Base-by-base conservation (phyloP, 225 moss, liverwort and hornwort species). In the Polytrichum formosum region DNA sequence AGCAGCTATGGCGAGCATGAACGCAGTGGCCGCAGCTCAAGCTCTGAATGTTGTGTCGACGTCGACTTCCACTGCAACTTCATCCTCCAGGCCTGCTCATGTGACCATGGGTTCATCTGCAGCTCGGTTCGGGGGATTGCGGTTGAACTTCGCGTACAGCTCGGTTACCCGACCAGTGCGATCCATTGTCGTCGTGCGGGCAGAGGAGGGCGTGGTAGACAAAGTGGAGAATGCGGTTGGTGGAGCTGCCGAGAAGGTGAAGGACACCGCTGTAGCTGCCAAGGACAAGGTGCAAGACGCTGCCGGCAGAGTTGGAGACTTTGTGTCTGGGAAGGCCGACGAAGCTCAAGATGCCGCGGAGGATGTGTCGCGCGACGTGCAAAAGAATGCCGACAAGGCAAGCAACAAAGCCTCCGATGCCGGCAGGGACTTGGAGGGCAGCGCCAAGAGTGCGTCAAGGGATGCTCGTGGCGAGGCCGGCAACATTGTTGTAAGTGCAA, bases 1-100 rank as follows among this genome's bases (percentile, higher is more conserved):
- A 64, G 75, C 83, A 23, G 29, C 78, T 55, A 77, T 80, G 83
- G 76, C 79, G 6, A 83, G 65, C 76, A 2, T 74, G 71, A 79
- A 67, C 2, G 71, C 71, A 4, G 23, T 28, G 1, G 26, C 26
- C 26, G 79, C 73, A 26, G 74, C 70, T 54, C 74, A 74, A 63
- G 54, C 75, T 0, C 7, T 82, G 67, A 75, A 58, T 18, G 65
- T 18, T 0, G 75, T 61, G 37, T 67, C 28, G 4, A n/a, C 26
- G 4, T 63, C 28, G 1, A 63, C 18, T 22, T 13, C 28, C 16
- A 28, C 63, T 63, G 46, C 13, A 13, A 46, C 46, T 13, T 2
- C 16, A 13, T 46, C 13, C 13, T 67, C 25, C 2, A 66, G 56
- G 20, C 6, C n/a, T 8, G 21, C 21, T 21, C 69, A 70, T 27